phyloP scores from a whole-genome alignment of 805 yeast genomes.

The Metschnikowia noctiluminum region DNA sequence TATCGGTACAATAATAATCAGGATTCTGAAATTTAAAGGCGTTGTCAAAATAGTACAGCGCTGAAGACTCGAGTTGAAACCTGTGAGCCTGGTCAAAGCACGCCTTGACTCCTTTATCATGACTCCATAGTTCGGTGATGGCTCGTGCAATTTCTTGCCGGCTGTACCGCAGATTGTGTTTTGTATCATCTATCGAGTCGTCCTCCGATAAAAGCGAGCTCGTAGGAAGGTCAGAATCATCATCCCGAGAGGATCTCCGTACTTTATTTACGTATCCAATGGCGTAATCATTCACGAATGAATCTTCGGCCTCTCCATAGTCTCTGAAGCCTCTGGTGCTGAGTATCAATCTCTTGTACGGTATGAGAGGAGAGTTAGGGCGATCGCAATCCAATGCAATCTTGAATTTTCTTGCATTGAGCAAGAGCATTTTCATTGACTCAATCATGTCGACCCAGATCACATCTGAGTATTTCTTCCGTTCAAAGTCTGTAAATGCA shows the following conservation, averaged over 20 bases:
- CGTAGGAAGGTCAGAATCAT: constrained; percentile 9
- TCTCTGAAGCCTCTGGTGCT: constrained; percentile 38
- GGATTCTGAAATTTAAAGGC: constrained; percentile 62
- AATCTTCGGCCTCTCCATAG: constrained; percentile 11
- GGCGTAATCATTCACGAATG: constrained; percentile 15
- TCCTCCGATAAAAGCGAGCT: constrained; percentile 13
- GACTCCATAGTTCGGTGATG: constrained; percentile 62
- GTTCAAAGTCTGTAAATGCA: constrained; percentile 78
- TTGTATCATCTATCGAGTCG: constrained; percentile 3
- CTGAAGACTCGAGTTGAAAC: constrained; percentile 83
- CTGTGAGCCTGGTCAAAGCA: constrained; percentile 62
- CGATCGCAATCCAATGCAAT: constrained; percentile 65
- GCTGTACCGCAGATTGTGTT: constrained; percentile 10
- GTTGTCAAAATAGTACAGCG: constrained; percentile 75
- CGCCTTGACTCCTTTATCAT: constrained; percentile 62
- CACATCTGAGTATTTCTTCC: constrained; percentile 75
- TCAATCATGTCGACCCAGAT: constrained; percentile 92
- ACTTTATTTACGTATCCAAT: constrained; percentile 12
- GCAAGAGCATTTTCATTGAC: constrained; percentile 69
- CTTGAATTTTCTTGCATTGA: constrained; percentile 68
- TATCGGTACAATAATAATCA: constrained; percentile 67
- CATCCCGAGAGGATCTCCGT: constrained; percentile 4
- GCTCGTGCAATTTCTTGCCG: constrained; percentile 68
- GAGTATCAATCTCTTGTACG: constrained; percentile 48
- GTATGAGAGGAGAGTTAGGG: constrained; percentile 43